Percentiles rank a stretch among this genome's conserved stretches.
Conservation (phyloP, 2,329 filamentous ascomycete species). For the Neopestalotiopsis clavispora region DNA sequence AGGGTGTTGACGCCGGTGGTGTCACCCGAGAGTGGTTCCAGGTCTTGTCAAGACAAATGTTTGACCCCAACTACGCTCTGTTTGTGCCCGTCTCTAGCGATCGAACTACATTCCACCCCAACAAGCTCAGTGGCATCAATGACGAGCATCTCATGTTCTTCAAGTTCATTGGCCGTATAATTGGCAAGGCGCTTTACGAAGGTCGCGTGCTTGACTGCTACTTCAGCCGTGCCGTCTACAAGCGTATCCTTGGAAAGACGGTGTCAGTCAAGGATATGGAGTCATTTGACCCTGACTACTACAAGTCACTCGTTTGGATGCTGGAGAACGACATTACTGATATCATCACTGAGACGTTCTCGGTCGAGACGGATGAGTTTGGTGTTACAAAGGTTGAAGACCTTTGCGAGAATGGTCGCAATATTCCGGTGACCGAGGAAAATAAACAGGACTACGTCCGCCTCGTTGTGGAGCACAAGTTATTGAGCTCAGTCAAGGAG, state of each 20-base stretch:
- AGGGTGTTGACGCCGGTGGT: constrained; percentile 96
- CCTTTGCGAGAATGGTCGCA: constrained; percentile 83
- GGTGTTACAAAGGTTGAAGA: constrained; percentile 88
- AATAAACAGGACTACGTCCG: constrained; percentile 99
- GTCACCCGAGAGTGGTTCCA: constrained; percentile 99
- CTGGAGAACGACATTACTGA: constrained; percentile 98
- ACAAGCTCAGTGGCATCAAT: constrained; percentile 91
- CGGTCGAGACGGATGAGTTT: constrained; percentile 91
- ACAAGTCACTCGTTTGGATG: constrained; percentile 99
- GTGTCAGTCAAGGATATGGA: constrained; percentile 99
- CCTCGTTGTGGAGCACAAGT: constrained; percentile 89
- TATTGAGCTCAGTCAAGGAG: constrained; percentile 89
- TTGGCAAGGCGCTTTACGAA: constrained; percentile 97
- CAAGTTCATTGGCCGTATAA: constrained; percentile 98
- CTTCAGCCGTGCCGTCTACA: constrained; percentile 98
- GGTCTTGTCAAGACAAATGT: constrained; percentile 96
- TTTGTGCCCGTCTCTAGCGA: constrained; percentile 97
- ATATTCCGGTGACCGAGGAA: constrained; percentile 93
- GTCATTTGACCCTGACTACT: constrained; percentile 96
- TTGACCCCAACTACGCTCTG: constrained; percentile 95
- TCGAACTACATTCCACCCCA: constrained; percentile 97
- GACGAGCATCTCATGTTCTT: constrained; percentile 97
- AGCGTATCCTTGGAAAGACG: constrained; percentile 91
- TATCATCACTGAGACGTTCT: constrained; percentile 95
- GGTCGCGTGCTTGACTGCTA: constrained; percentile 95